These are phyloP conservation scores for Suhomyces atakaporum DNA, from an alignment of 1,139 yeast genomes.

Conservation along the genomic window DNA sequence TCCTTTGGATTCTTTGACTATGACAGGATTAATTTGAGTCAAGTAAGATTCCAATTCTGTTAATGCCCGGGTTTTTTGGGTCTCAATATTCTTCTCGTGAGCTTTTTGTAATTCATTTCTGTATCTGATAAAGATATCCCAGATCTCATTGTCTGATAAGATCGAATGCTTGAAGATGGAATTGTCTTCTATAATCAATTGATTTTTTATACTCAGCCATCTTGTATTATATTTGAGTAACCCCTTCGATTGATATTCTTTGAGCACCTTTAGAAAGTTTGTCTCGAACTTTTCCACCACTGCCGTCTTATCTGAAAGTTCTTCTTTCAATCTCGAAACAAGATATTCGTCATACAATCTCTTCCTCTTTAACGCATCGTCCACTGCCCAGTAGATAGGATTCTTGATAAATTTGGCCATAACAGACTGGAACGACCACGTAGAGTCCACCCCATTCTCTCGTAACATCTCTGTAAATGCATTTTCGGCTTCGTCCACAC, in stretches of 20 bases:
- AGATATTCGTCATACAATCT: slow-evolving; percentile 66
- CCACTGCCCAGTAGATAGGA: slow-evolving; percentile 69
- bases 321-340: slow-evolving; percentile 54
- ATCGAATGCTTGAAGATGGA: slow-evolving; percentile 67
- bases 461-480: slow-evolving; percentile 56
- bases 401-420: slow-evolving; percentile 60
- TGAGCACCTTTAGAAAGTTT: slow-evolving; percentile 54
- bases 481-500: slow-evolving; percentile 40
- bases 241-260: slow-evolving; percentile 30
- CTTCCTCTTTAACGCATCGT: slow-evolving; percentile 62
- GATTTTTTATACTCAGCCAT: slow-evolving; percentile 60
- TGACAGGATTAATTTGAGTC: slow-evolving; percentile 32
- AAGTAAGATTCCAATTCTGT: slow-evolving; percentile 53
- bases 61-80: slow-evolving; percentile 50
- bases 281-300: slow-evolving; percentile 56
- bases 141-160: slow-evolving; percentile 58
- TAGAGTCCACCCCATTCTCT: slow-evolving; percentile 59
- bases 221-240: slow-evolving; percentile 59
- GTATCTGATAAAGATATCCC: slow-evolving; percentile 53
- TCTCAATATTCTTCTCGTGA: slow-evolving; percentile 33
- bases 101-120: slow-evolving; percentile 41
- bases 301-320: slow-evolving; percentile 52
- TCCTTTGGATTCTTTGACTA: slow-evolving; percentile 30
- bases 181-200: slow-evolving; percentile 55
- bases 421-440: slow-evolving; percentile 75